A percentile compares a stretch with the other conserved stretches of the same genome.
These are phyloP conservation scores for Blastocystis sp. DNA, from an alignment of 352 stramenopile genomes.

Conservation along the genomic window DNA sequence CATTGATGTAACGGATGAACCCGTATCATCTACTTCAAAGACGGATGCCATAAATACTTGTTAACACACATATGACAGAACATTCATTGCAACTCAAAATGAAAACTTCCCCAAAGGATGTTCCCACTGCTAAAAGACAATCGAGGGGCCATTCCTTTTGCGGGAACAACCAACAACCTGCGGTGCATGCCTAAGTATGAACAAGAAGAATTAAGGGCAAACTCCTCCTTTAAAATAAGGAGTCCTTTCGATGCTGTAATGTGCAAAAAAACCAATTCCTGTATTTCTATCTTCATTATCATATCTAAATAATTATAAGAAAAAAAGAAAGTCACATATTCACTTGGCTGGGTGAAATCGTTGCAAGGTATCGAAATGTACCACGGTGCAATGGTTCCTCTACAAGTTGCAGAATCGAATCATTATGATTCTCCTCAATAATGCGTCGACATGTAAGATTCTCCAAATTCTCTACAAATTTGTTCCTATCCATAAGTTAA, in stretches of 20 bases:
- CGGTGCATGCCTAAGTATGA: neutral
- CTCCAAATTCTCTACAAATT: slow-evolving; percentile 23
- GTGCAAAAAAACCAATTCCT: slow-evolving; percentile 42
- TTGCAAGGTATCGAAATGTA: slow-evolving; percentile 35
- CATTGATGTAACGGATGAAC: neutral
- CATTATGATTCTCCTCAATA: slow-evolving; percentile 28
- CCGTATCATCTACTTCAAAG: neutral
- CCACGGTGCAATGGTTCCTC: neutral
- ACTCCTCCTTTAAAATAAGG: slow-evolving; percentile 61
- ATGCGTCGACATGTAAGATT: slow-evolving; percentile 47
- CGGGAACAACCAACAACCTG: slow-evolving; percentile 24
- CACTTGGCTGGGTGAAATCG: slow-evolving; percentile 28
- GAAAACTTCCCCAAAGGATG: slow-evolving; percentile 22
- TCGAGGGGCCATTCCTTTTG: neutral
- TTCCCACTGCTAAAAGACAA: slow-evolving; percentile 28
- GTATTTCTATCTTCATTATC: slow-evolving; percentile 62
- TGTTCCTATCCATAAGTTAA: slow-evolving; percentile 2
- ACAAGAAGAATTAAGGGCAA: neutral
- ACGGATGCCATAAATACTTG: neutral
- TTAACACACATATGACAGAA: neutral
- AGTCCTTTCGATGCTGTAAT: slow-evolving; percentile 49
- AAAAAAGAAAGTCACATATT: slow-evolving; percentile 24
- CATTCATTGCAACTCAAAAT: slow-evolving; percentile 52
- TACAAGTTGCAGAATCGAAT: slow-evolving; percentile 26
- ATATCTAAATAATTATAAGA: slow-evolving; percentile 12